Conservation (phyloP, 169 alveolate genomes). For the Ichthyophthirius multifiliis region DNA sequence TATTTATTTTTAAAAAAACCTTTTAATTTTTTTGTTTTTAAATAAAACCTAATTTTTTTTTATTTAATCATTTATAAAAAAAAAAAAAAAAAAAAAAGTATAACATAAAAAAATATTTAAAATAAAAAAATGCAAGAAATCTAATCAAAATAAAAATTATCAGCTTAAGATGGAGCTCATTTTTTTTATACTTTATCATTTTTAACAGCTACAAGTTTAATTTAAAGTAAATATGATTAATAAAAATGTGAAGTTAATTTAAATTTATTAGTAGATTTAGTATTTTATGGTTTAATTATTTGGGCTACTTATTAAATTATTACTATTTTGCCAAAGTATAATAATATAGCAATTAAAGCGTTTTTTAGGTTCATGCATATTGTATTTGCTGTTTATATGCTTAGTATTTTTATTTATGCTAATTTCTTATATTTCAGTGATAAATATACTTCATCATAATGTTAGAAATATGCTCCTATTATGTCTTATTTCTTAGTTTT, state of each 20-base stretch:
- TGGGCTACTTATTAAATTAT: slow-evolving; percentile 10
- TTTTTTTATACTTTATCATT: background rate
- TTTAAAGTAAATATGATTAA: background rate
- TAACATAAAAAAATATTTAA: no score
- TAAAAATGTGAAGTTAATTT: background rate
- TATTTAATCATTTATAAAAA: no score
- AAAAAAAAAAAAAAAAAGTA: no score
- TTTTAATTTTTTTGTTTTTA: no score
- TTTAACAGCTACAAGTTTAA: background rate
- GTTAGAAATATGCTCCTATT: background rate
- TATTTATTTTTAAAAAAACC: no score
- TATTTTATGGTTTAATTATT: background rate
- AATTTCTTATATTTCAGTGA: background rate
- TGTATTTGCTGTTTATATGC: slow-evolving; percentile 3
- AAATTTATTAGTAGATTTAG: background rate
- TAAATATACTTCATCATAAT: background rate
- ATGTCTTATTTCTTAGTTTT: background rate
- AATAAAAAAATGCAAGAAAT: slow-evolving; percentile 1
- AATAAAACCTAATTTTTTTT: no score
- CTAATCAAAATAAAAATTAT: background rate
- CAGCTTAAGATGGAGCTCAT: slow-evolving; percentile 6
- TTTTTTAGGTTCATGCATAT: slow-evolving; percentile 5
- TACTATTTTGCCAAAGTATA: background rate
- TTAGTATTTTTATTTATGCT: background rate
- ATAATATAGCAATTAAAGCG: background rate